Conservation (phyloP, 331 rosid species). For the Quercus lobata region DNA sequence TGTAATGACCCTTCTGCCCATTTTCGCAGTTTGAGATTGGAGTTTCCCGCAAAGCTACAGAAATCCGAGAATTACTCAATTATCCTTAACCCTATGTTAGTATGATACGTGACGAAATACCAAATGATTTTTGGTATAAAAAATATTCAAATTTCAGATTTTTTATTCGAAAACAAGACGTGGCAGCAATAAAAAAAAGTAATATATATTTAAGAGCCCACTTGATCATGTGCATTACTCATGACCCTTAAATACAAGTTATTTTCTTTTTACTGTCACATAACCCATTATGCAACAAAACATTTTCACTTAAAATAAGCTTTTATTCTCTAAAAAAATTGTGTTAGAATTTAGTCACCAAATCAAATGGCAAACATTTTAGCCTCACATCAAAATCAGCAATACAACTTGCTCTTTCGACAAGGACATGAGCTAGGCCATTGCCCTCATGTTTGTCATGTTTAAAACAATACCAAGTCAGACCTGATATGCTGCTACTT, state of each 20-base stretch:
- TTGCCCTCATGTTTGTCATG: too few relatives aligned
- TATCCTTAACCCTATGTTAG: too few relatives aligned
- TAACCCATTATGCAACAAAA: accelerated
- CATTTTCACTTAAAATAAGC: accelerated
- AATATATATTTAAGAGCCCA: accelerated
- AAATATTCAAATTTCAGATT: accelerated
- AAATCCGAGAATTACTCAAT: not conserved
- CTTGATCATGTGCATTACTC: accelerated
- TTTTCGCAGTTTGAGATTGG: not conserved
- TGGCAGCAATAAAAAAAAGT: accelerated
- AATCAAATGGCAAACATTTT: too few relatives aligned
- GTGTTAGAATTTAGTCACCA: too few relatives aligned
- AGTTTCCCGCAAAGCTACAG: not conserved
- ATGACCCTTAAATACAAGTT: accelerated
- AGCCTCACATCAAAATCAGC: too few relatives aligned
- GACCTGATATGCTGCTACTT: too few relatives aligned
- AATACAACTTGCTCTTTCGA: too few relatives aligned
- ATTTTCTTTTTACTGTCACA: too few relatives aligned
- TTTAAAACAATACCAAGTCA: too few relatives aligned
- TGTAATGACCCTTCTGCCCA: slow-evolving; percentile 29
- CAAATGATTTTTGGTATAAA: too few relatives aligned
- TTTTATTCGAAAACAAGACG: accelerated
- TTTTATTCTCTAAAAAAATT: too few relatives aligned
- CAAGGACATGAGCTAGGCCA: too few relatives aligned
- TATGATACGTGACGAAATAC: accelerated